phyloP scores from a whole-genome alignment of 2,329 filamentous ascomycete genomes.

The Parastagonospora nodorum region DNA sequence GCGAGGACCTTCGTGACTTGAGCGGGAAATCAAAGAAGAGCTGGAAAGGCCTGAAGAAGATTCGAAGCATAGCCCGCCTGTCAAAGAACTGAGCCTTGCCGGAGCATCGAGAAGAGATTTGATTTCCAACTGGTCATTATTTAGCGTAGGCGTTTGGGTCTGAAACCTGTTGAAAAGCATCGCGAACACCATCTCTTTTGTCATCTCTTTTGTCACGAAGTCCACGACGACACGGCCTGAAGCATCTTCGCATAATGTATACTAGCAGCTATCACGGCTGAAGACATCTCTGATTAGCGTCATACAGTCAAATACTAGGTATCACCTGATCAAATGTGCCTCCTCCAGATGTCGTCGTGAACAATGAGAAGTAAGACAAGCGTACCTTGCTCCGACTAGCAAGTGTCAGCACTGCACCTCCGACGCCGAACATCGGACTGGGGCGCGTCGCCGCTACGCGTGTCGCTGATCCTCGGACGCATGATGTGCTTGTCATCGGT shows the following conservation, averaged over 20 bases:
- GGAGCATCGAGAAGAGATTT: slow-evolving; percentile 3
- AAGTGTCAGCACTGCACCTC: not conserved
- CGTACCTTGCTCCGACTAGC: not conserved
- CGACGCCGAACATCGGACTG: not conserved
- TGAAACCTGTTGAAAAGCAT: not conserved
- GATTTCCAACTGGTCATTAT: slow-evolving; percentile 3
- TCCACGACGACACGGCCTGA: slow-evolving; percentile 1
- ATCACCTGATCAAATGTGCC: not conserved
- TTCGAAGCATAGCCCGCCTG: slow-evolving; percentile 16
- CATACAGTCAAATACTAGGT: too few relatives aligned
- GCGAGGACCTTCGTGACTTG: slow-evolving; percentile 15
- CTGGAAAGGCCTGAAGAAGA: slow-evolving; percentile 28
- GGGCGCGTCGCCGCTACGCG: too few relatives aligned
- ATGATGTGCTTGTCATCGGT: too few relatives aligned
- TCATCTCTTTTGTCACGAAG: slow-evolving; percentile 19
- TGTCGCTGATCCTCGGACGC: too few relatives aligned
- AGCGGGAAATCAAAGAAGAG: slow-evolving; percentile 22
- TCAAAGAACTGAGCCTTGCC: slow-evolving; percentile 5
- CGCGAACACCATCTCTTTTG: not conserved
- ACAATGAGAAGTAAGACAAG: not conserved
- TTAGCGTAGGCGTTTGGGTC: slow-evolving; percentile 26
- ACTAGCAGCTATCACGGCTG: not conserved
- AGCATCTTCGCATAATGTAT: not conserved
- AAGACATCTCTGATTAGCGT: too few relatives aligned
- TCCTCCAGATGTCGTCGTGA: not conserved